Base-by-base conservation (phyloP, 805 yeast genomes). In the Komagataella phaffii region DNA sequence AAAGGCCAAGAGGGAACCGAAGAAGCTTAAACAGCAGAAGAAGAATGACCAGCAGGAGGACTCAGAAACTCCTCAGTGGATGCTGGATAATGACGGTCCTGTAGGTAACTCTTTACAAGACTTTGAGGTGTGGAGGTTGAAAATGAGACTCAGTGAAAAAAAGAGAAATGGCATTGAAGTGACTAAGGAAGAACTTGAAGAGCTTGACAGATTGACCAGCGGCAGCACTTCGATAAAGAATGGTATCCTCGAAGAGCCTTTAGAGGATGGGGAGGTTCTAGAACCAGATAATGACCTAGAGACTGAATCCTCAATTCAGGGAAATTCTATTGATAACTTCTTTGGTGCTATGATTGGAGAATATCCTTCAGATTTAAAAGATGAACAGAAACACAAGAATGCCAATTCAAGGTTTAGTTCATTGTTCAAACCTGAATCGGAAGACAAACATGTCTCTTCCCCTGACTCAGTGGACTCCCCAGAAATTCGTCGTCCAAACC, bases 111-210 rank as follows among this genome's bases (percentile, higher is more conserved):
- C 82, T 0, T 75, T 76, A 3, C 74, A 75, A 51, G 84, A 79
- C 55, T 79, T 79, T 57, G 85, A 79, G 59, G 71, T 68, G 54
- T 79, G 84, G 84, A 77, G 77, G 61, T 62, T 72, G 49, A 70
- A 68, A 54, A 75, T 77, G 82, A 71, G 70, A 54, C 62, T 70
- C 49, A 77, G 77, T 58, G 79, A 78, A 45, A 70, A 70, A 43
- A 70, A 66, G 54, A 68, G 71, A 56, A 70, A 73, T 49, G 79
- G 78, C 4, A 77, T 72, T 49, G 59, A 54, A 7, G 62, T 67
- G 19, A 58, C 64, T 12, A 61, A 58, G 36, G 57, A 59, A 19
- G 67, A 52, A 24, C 17, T 40, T 30, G 46, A 50, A 21, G 40
- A 50, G 44, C 47, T 45, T 3, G 47, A 45, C 7, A 30, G 40